phyloP scores from a whole-genome alignment of 306 rosid species.

The Sindora glabra region DNA sequence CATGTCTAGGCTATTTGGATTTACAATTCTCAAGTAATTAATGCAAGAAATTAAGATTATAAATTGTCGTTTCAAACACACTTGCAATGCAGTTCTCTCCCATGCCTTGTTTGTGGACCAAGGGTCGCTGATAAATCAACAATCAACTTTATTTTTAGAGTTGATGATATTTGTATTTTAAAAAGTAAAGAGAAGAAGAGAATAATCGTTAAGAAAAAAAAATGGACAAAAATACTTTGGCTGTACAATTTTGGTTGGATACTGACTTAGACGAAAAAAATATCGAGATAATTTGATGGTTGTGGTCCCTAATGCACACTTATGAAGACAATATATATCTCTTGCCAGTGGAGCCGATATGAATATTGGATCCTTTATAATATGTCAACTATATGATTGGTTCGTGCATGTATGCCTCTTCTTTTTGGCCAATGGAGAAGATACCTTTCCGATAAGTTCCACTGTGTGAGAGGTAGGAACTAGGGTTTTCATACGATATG shows the following conservation, averaged over 20 bases:
- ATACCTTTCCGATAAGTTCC: constrained; percentile 18
- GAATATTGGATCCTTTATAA: constrained; percentile 24
- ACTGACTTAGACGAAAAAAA: constrained; percentile 22
- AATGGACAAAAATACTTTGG: constrained; percentile 26
- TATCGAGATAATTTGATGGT: constrained; percentile 20
- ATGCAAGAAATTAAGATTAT: constrained; percentile 5
- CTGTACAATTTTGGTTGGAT: constrained; percentile 34
- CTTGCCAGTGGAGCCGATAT: too few species aligned
- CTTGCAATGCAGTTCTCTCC: too few species aligned
- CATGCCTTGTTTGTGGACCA: too few species aligned
- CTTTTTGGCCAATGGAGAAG: constrained; percentile 23
- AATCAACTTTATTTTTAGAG: too few species aligned
- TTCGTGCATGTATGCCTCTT: constrained; percentile 32
- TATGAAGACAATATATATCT: constrained; percentile 27
- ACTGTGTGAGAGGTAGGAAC: constrained; percentile 34
- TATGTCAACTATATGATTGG: constrained; percentile 33
- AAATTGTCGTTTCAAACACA: too few species aligned
- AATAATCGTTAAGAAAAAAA: constrained; percentile 11
- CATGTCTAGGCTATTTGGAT: constrained; percentile 15
- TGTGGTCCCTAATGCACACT: constrained; percentile 53
- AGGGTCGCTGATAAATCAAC: too few species aligned
- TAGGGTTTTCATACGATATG: constrained; percentile 20
- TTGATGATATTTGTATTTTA: too few species aligned
- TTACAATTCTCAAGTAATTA: not conserved
- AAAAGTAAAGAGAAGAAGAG: not conserved